These are phyloP conservation scores for Suhomyces emberorum DNA, from an alignment of 805 yeast genomes.

Conservation along the genomic window DNA sequence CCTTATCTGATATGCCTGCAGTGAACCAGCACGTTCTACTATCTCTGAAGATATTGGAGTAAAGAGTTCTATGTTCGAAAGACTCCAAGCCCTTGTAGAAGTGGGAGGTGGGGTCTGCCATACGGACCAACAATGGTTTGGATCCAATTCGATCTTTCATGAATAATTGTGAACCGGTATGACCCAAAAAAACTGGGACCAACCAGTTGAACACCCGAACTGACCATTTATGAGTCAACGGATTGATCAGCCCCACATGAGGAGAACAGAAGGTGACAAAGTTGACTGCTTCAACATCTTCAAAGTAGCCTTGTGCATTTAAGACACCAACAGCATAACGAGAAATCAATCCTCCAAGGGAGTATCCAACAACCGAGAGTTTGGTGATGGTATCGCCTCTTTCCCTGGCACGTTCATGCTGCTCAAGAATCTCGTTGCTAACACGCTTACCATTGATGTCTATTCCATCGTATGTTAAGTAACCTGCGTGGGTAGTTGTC, in stretches of 20 bases:
- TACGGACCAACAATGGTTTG: slow-evolving; percentile 56
- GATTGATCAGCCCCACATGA: slow-evolving; percentile 70
- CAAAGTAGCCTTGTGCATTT: slow-evolving; percentile 50
- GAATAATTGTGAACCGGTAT: slow-evolving; percentile 73
- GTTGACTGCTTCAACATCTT: slow-evolving; percentile 50
- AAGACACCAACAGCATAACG: slow-evolving; percentile 78
- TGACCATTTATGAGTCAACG: slow-evolving; percentile 34
- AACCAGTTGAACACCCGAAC: slow-evolving; percentile 40
- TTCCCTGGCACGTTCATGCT: slow-evolving; percentile 14
- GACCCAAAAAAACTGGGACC: slow-evolving; percentile 65
- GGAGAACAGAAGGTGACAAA: slow-evolving; percentile 53
- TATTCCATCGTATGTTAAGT: slow-evolving; percentile 80
- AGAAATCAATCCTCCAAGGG: slow-evolving; percentile 83
- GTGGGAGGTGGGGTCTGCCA: slow-evolving; percentile 61
- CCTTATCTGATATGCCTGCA: slow-evolving; percentile 60
- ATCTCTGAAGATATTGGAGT: slow-evolving; percentile 78
- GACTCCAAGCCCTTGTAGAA: slow-evolving; percentile 53
- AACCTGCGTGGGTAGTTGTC: slow-evolving; percentile 64
- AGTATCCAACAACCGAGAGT: slow-evolving; percentile 81
- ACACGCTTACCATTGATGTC: slow-evolving; percentile 80
- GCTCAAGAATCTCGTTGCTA: slow-evolving; percentile 54
- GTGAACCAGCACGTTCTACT: slow-evolving; percentile 83
- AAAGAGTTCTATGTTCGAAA: slow-evolving; percentile 55
- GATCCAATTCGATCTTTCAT: slow-evolving; percentile 39
- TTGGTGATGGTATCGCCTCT: slow-evolving; percentile 46